Conservation (phyloP, 208 protist genomes). For the Trypanosoma cruzi region DNA sequence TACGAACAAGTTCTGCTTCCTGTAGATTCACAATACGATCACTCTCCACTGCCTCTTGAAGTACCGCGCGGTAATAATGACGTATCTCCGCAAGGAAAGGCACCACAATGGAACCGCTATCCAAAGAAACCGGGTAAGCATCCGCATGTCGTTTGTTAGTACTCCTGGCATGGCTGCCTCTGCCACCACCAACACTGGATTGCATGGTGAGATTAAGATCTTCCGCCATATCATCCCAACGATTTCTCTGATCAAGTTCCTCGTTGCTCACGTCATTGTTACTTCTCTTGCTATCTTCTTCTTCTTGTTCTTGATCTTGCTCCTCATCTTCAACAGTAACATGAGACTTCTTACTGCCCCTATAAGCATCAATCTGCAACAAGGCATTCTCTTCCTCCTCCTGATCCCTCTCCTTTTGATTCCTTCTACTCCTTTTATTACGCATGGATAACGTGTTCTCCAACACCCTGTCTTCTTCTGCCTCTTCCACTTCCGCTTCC, state of each 20-base stretch:
- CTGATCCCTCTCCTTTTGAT: background rate
- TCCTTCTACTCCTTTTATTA: background rate
- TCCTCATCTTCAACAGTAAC: slow-evolving; percentile 9
- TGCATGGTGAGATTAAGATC: slow-evolving; percentile 6
- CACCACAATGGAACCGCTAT: slow-evolving; percentile 33
- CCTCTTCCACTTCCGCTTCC: too few species aligned
- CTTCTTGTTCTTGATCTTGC: background rate
- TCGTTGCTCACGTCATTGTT: background rate
- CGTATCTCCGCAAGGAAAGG: slow-evolving; percentile 60
- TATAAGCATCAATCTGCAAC: background rate
- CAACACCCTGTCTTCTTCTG: background rate
- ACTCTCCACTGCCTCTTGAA: slow-evolving; percentile 34
- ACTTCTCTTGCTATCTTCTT: background rate
- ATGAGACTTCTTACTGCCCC: background rate
- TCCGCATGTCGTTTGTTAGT: slow-evolving; percentile 7
- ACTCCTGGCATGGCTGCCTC: slow-evolving; percentile 3
- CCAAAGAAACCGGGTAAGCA: slow-evolving; percentile 9
- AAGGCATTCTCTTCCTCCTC: slow-evolving; percentile 12
- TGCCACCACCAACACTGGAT: background rate
- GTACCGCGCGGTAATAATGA: slow-evolving; percentile 48
- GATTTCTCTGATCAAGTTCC: slow-evolving; percentile 13
- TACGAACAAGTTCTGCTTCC: slow-evolving; percentile 52
- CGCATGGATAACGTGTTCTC: background rate
- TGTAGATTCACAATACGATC: slow-evolving; percentile 48
- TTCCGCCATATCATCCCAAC: slow-evolving; percentile 22